Base-by-base conservation (phyloP, 2,329 filamentous ascomycete species). In the Colletotrichum coccodes region DNA sequence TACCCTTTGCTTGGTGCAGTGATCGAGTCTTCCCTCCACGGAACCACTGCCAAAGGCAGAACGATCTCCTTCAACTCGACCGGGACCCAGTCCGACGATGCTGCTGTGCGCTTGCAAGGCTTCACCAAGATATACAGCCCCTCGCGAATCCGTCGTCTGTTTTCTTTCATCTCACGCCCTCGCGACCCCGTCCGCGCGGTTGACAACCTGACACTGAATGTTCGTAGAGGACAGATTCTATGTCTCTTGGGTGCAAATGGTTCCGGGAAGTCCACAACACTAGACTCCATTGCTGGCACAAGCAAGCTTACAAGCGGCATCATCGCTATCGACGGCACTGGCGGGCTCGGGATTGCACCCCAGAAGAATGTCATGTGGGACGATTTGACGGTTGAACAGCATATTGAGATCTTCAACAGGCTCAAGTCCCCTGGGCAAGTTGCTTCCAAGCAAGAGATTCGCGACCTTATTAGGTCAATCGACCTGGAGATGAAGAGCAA, bases 281-380 rank as follows among this genome's bases (percentile, higher is more conserved):
- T 98, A 4, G 94, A 97, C 75, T 92, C 92, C 6, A 95, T 98
- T 71, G 92, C 94, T 12, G 95, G 95, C 3, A 87, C 95, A 58
- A 94, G 91, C 73, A 92, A 89, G 50, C 85, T 95, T 26, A 94
- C 93, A 0, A 89, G 87, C 66, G 95, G 95, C 3, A 85, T 86
- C 3, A 96, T 98, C 72, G 89, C 88, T 28, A 91, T 97, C 52
- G 91, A 95, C 72, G 91, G 91, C 1, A 91, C 89, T 11, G 93
- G 93, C 11, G 94, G 93, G 0, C 86, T 98, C 23, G 95, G 95
- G 16, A 90, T 97, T 47, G 95, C 94, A 64, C 95, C 95, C 0
- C 95, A 98, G 77, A 95, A 95, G 83, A 98, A 98, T 74, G 95
- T 98, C 6, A 86, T 98, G 36, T 98, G 95, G 94, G 92, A 95